Conservation (phyloP, 495 filamentous ascomycete species). For the Talaromyces stipitatus region DNA sequence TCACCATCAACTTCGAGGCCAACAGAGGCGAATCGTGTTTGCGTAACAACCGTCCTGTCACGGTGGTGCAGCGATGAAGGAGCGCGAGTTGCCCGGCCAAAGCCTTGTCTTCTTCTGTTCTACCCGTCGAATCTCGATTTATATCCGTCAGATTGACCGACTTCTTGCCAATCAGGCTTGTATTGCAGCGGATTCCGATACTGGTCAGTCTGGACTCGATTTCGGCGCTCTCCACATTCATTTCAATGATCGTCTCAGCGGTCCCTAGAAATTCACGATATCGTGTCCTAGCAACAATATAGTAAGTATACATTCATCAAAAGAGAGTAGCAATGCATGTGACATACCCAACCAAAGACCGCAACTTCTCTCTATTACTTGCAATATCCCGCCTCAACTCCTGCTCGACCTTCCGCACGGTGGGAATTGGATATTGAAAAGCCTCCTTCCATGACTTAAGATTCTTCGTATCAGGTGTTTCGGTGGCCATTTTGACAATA, state of each 20-base stretch:
- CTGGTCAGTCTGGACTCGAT: constrained; percentile 63
- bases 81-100: constrained; percentile 56
- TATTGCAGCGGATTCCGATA: constrained; percentile 73
- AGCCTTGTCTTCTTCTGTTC: constrained; percentile 45
- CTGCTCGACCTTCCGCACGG: constrained; percentile 54
- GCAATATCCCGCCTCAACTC: constrained; percentile 59
- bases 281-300: constrained; percentile 47
- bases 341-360: constrained; percentile 77
- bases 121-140: constrained; percentile 26
- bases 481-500: constrained; percentile 42
- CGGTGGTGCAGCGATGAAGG: constrained; percentile 50
- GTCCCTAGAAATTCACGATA: constrained; percentile 91
- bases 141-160: constrained; percentile 54
- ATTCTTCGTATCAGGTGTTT: constrained; percentile 49
- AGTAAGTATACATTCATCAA: neutral
- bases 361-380: constrained; percentile 80
- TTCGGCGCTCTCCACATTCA: constrained; percentile 69
- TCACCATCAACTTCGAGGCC: constrained; percentile 72
- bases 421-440: constrained; percentile 58
- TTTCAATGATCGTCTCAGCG: constrained; percentile 82
- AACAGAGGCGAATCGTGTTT: constrained; percentile 52
- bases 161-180: constrained; percentile 61
- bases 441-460: constrained; percentile 61
- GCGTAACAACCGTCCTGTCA: constrained; percentile 50
- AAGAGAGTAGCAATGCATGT: neutral